Evolutionary conservation across 129 eudicot species (phyloP).

Genomic region (Tagetes patula): DNA sequence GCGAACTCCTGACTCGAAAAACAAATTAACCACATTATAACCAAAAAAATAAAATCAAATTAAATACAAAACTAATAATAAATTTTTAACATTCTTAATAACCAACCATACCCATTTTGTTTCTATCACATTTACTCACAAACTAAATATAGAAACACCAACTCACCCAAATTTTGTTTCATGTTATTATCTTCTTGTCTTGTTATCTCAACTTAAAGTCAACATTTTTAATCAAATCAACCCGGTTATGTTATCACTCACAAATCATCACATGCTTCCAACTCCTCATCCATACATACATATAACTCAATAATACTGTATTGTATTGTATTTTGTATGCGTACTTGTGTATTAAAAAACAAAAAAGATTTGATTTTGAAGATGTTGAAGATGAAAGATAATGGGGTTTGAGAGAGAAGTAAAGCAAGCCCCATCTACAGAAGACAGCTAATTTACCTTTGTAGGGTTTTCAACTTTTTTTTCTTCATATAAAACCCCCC

Average conservation of each 20-base stretch:
- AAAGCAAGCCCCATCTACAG: constrained; percentile 51
- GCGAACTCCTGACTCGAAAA: no score
- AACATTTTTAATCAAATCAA: background rate
- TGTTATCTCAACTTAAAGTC: no score
- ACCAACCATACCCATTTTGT: background rate
- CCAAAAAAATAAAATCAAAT: no score
- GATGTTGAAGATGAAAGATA: constrained; percentile 44
- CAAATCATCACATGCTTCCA: background rate
- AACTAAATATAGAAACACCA: background rate
- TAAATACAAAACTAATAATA: no score
- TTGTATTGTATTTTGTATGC: no score
- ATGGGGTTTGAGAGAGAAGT: constrained; percentile 49
- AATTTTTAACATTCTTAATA: background rate
- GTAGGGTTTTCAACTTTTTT: constrained; percentile 49
- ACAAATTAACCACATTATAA: no score
- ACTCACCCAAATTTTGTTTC: no score
- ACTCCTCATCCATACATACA: background rate
- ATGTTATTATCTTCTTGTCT: no score
- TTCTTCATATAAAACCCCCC: constrained; percentile 25
- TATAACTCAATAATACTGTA: constrained; percentile 5
- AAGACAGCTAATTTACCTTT: constrained; percentile 28
- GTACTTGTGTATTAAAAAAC: background rate
- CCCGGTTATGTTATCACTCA: no score
- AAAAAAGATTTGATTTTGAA: constrained; percentile 20
- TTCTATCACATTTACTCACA: background rate